Conservation (phyloP, 371 early-diverging fungal species). For the Phascolomyces articulosus region DNA sequence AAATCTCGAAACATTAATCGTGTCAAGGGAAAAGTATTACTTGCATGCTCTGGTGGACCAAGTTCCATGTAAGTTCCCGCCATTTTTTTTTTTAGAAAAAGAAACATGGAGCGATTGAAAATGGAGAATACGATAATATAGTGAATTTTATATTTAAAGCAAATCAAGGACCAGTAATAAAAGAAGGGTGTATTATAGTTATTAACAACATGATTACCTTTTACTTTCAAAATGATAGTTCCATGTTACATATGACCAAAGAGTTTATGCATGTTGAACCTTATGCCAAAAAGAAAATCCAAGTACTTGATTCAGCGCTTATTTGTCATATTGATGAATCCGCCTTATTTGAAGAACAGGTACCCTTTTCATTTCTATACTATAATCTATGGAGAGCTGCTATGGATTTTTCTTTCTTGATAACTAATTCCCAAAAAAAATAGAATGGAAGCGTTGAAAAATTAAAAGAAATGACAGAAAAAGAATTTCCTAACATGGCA, state of each 20-base stretch:
- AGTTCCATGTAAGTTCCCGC: conserved; percentile 76
- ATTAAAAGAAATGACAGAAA: conserved; percentile 34
- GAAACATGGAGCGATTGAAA: too few relatives aligned
- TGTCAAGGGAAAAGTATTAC: conserved; percentile 57
- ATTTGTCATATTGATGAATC: conserved; percentile 82
- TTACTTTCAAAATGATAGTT: conserved; percentile 24
- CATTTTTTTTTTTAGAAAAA: too few relatives aligned
- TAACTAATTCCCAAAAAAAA: too few relatives aligned
- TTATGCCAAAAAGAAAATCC: conserved; percentile 55
- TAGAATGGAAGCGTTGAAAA: conserved; percentile 17
- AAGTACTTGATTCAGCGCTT: conserved; percentile 53
- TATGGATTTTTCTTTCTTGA: too few relatives aligned
- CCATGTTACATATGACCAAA: conserved; percentile 62
- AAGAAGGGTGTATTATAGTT: not conserved
- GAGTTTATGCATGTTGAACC: conserved; percentile 58
- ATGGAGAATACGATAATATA: too few relatives aligned
- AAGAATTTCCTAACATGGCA: conserved; percentile 27
- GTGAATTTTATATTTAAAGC: too few relatives aligned
- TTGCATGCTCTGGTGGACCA: conserved; percentile 89
- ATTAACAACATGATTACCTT: not conserved
- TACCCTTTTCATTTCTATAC: conserved; percentile 7
- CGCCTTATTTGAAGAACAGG: conserved; percentile 50
- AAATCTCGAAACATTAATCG: conserved; percentile 45
- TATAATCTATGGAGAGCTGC: too few relatives aligned
- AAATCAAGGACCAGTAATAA: not conserved